Percentiles rank a stretch among this genome's conserved stretches.
Evolutionary conservation across 805 yeast genomes (phyloP).

Genomic region (Torulaspora gathmanii): DNA sequence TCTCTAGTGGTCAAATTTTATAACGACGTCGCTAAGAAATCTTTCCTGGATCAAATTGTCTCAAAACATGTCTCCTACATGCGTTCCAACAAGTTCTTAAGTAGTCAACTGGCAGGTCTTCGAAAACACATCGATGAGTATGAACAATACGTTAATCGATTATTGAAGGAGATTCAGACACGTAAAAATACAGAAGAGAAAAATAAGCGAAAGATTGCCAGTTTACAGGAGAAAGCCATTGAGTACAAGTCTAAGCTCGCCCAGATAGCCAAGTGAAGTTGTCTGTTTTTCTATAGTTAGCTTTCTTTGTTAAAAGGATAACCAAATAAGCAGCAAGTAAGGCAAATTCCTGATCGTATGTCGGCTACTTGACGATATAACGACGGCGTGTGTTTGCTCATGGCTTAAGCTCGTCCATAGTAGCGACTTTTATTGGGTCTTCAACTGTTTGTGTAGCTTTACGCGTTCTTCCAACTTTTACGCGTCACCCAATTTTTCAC

Average conservation of each 20-base stretch:
- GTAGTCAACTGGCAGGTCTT: constrained; percentile 20
- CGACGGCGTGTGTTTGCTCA: no score
- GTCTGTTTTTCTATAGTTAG: not conserved
- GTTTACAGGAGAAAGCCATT: constrained; percentile 2
- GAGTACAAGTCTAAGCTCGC: constrained; percentile 5
- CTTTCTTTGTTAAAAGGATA: not conserved
- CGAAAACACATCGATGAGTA: constrained; percentile 19
- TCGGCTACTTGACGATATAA: no score
- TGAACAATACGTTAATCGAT: constrained; percentile 14
- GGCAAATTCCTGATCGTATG: no score
- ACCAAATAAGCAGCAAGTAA: not conserved
- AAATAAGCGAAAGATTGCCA: constrained; percentile 5
- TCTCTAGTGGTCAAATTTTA: constrained; percentile 14
- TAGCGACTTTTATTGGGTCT: not conserved
- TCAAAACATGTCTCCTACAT: constrained; percentile 22
- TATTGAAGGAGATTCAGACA: constrained; percentile 12
- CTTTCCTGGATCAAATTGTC: constrained; percentile 23
- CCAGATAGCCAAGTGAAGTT: not conserved
- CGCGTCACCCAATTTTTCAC: not conserved
- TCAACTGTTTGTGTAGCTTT: not conserved
- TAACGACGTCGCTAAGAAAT: constrained; percentile 20
- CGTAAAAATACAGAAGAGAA: constrained; percentile 7
- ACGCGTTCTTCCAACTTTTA: not conserved
- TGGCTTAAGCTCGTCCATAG: no score
- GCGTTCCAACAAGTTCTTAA: constrained; percentile 25